Evolutionary conservation across 352 stramenopile species (phyloP), one percentile per base, ranked within the genome.

Genomic region (Phytopythium litorale): DNA sequence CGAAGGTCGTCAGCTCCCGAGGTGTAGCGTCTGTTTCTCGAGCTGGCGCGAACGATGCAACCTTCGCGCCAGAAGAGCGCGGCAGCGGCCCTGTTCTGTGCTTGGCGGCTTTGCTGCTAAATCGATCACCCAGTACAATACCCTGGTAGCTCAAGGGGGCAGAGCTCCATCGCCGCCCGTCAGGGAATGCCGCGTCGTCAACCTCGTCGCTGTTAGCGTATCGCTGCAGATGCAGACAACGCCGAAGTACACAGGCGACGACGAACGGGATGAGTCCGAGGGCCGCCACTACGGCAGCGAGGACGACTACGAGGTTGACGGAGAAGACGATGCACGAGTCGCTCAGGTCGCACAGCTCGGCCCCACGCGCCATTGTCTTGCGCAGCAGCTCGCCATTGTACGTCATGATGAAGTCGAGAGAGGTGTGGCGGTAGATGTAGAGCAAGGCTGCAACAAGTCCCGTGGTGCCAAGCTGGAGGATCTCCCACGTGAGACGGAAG

Each of bases 401-500:
- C 15, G 67, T 46, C 30, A 72, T 70, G 13, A 75, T 72, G 45
- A 70, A 72, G 23, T 53, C 62, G 8, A 75, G 62, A 32, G 65
- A 72, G n/a, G 65, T 70, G 58, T 65, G 68, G 53, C 65, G 65
- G 58, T 65, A 67, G 38, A 60, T 65, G 33, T 70, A 67, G 18
- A 75, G 65, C 46, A 63, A 54, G 37, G 70, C 64, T 4, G 61
- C 68, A 11, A 70, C 65, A 45, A 72, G 64, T 6, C 65, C 65
- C 9, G 68, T 72, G 42, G 68, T 66, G 30, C 72, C 60, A 30
- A 72, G 68, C 37, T 72, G 68, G 30, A 72, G 58, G 65, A 75
- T 70, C 52, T 75, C 68, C 68, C 68, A 75, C 6, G 68, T 70
- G 11, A 75, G 58, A 11, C 68, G 68, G 51, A 75, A 75, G 38